Conservation (phyloP, 1,139 yeast genomes). For the Pichia sp. region DNA sequence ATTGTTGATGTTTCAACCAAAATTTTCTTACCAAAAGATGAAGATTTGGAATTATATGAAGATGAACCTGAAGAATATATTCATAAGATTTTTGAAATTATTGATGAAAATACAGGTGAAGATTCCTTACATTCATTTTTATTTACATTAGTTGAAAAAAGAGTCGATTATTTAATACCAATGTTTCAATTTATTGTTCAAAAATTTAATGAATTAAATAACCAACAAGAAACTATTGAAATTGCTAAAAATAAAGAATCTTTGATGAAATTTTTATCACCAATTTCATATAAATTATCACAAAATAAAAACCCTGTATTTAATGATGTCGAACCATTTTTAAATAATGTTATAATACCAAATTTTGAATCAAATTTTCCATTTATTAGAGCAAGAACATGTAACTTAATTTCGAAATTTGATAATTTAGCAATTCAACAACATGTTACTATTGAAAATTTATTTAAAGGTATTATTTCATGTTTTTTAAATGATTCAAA, state of each 20-base stretch:
- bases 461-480: constrained; percentile 63
- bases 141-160: constrained; percentile 60
- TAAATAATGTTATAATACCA: constrained; percentile 63
- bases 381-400: constrained; percentile 79
- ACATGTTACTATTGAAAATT: constrained; percentile 41
- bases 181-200: constrained; percentile 61
- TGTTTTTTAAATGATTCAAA: constrained; percentile 53
- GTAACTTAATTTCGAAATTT: constrained; percentile 68
- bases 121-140: constrained; percentile 59
- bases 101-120: constrained; percentile 57
- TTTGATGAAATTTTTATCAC: constrained; percentile 69
- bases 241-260: constrained; percentile 76
- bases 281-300: constrained; percentile 56
- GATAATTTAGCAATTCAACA: constrained; percentile 56
- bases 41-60: constrained; percentile 69
- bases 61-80: constrained; percentile 90
- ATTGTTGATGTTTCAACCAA: constrained; percentile 76
- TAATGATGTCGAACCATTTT: constrained; percentile 62
- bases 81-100: constrained; percentile 66
- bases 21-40: constrained; percentile 64
- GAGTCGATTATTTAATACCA: constrained; percentile 53
- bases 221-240: constrained; percentile 43
- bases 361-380: constrained; percentile 58
- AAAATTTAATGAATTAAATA: constrained; percentile 36
- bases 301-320: constrained; percentile 53